phyloP scores from a whole-genome alignment of 2,329 filamentous ascomycete genomes.

The Colletotrichum sp. region DNA sequence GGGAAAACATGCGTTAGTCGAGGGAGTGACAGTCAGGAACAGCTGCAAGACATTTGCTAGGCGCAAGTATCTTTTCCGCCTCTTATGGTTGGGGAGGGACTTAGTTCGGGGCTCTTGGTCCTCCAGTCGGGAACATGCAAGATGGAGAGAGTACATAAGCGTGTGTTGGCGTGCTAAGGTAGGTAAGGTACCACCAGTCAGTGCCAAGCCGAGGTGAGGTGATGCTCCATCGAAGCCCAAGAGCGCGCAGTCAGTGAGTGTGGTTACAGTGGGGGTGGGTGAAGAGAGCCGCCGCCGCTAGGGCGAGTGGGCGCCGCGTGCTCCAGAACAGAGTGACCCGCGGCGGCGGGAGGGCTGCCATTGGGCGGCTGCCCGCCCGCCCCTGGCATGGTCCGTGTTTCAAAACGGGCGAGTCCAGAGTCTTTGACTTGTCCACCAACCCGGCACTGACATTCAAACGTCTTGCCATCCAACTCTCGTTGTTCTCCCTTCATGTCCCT shows the following conservation, averaged over 20 bases:
- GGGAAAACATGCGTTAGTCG: slow-evolving; percentile 1
- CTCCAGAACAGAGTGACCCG: slow-evolving; percentile 12
- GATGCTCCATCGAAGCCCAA: background rate
- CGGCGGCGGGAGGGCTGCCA: slow-evolving; percentile 3
- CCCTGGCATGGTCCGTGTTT: slow-evolving; percentile 19
- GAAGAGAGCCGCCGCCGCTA: slow-evolving; percentile 6
- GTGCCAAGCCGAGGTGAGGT: background rate
- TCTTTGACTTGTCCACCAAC: slow-evolving; percentile 13
- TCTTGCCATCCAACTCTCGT: background rate
- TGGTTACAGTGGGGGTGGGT: background rate
- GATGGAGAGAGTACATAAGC: background rate
- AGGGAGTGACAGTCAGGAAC: background rate
- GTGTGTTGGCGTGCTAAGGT: background rate
- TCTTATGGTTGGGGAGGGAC: background rate
- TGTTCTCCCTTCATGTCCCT: background rate
- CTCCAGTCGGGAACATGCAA: background rate
- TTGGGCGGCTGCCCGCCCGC: slow-evolving; percentile 7
- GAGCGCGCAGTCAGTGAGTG: background rate
- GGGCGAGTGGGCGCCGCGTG: slow-evolving; percentile 15
- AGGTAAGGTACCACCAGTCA: background rate
- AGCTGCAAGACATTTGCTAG: background rate
- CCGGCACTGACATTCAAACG: slow-evolving; percentile 2
- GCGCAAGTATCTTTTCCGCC: background rate
- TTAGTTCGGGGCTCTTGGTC: background rate
- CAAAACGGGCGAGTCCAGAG: slow-evolving; percentile 7